These are phyloP conservation scores for Cryptococcus wingfieldii DNA, from an alignment of 1,284 basidiomycete species.

Conservation along the genomic window DNA sequence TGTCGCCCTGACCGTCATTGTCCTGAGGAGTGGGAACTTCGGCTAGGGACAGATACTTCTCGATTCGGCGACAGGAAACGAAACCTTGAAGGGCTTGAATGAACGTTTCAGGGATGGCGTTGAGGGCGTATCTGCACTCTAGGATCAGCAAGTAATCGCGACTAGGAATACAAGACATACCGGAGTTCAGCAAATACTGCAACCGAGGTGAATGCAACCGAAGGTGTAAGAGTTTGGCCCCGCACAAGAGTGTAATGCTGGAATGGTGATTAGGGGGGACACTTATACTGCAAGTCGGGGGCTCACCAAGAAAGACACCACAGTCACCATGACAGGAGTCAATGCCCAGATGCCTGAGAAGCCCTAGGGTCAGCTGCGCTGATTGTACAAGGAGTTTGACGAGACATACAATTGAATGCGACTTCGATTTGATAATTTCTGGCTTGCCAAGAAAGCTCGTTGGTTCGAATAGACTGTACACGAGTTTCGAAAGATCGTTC, in stretches of 20 bases:
- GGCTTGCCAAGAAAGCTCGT: constrained; percentile 76
- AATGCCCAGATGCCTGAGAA: constrained; percentile 58
- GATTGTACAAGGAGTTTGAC: neutral
- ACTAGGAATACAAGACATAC: neutral
- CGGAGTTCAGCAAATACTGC: constrained; percentile 79
- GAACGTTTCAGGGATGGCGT: constrained; percentile 77
- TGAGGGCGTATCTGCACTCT: constrained; percentile 53
- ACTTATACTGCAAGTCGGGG: neutral
- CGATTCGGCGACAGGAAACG: constrained; percentile 83
- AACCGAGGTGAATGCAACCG: constrained; percentile 70
- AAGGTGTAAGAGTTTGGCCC: constrained; percentile 67
- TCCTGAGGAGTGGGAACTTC: constrained; percentile 64
- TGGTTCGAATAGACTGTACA: constrained; percentile 67
- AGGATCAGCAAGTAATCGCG: neutral
- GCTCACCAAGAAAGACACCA: constrained; percentile 45
- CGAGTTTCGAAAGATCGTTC: constrained; percentile 80
- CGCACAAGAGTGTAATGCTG: constrained; percentile 65
- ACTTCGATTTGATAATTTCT: constrained; percentile 82
- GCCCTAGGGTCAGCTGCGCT: neutral
- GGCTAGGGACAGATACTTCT: constrained; percentile 72
- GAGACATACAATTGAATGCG: constrained; percentile 58
- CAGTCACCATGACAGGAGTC: constrained; percentile 47
- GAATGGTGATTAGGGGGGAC: constrained; percentile 8
- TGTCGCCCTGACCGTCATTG: constrained; percentile 53
- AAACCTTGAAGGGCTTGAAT: constrained; percentile 77